These are phyloP conservation scores for Panaeolus papilionaceus DNA, from an alignment of 768 basidiomycete genomes.

Conservation along the genomic window DNA sequence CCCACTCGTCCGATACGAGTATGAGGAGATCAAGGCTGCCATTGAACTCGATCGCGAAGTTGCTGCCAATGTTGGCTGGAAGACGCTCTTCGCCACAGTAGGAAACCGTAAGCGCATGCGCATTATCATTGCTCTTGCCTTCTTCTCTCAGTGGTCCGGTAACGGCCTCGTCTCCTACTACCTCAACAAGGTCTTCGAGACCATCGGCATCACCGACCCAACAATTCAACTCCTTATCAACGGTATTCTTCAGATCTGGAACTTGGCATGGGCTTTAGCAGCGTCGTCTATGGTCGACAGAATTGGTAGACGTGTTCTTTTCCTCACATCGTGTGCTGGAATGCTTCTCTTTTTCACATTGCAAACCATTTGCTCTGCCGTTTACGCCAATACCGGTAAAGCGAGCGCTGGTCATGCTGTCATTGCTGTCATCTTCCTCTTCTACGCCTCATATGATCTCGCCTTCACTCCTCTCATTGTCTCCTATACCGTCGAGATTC, in stretches of 20 bases:
- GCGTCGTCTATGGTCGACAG: constrained; percentile 56
- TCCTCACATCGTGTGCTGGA: constrained; percentile 61
- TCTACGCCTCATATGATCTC: constrained; percentile 79
- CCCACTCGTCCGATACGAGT: constrained; percentile 75
- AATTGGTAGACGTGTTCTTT: constrained; percentile 73
- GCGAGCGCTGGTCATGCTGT: constrained; percentile 66
- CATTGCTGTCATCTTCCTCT: constrained; percentile 86
- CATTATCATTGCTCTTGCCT: constrained; percentile 78
- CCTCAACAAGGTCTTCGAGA: constrained; percentile 72
- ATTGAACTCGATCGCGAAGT: constrained; percentile 72
- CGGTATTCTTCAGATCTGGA: constrained; percentile 86
- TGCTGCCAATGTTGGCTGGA: constrained; percentile 69
- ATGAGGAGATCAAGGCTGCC: constrained; percentile 80
- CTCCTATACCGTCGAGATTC: constrained; percentile 88
- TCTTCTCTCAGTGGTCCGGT: constrained; percentile 89
- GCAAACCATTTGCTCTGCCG: constrained; percentile 71
- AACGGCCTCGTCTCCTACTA: constrained; percentile 88
- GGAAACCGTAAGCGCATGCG: constrained; percentile 81
- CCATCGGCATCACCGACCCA: constrained; percentile 68
- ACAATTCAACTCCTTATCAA: constrained; percentile 81
- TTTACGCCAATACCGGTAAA: constrained; percentile 51
- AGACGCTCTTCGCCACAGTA: constrained; percentile 64
- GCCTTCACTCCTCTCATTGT: constrained; percentile 89
- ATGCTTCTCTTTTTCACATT: constrained; percentile 73
- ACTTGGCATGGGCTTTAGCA: constrained; percentile 51